These are phyloP conservation scores for Boletus rubropictus DNA, from an alignment of 768 basidiomycete species.

Conservation along the genomic window DNA sequence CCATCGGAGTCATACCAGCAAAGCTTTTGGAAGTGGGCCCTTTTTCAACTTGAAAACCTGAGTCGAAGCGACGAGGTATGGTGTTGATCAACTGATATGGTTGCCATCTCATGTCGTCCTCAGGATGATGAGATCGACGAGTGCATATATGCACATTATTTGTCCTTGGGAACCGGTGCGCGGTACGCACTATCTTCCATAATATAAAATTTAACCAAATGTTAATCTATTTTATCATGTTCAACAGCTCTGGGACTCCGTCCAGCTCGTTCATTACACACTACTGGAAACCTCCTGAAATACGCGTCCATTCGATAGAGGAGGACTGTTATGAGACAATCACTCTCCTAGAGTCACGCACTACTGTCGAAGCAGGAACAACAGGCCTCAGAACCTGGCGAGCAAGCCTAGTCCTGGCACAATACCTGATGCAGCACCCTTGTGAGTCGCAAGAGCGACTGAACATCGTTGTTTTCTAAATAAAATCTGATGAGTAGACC, in stretches of 20 bases:
- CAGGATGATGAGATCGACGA: slow-evolving; percentile 61
- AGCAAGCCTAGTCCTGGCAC: slow-evolving; percentile 61
- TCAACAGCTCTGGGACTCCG: slow-evolving; percentile 23
- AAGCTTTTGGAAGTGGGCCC: slow-evolving; percentile 70
- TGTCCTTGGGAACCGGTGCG: slow-evolving; percentile 40
- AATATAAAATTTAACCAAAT: too few relatives aligned
- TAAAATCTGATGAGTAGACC: neutral
- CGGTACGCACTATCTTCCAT: slow-evolving; percentile 8
- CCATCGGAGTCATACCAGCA: slow-evolving; percentile 60
- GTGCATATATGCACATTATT: slow-evolving; percentile 57
- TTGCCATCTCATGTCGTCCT: slow-evolving; percentile 6
- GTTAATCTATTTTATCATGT: neutral
- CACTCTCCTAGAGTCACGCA: slow-evolving; percentile 70
- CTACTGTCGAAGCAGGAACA: slow-evolving; percentile 68
- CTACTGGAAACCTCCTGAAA: slow-evolving; percentile 43
- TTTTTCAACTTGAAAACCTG: slow-evolving; percentile 47
- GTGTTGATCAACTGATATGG: neutral
- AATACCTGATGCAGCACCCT: slow-evolving; percentile 52
- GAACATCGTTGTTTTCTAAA: neutral
- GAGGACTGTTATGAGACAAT: slow-evolving; percentile 33
- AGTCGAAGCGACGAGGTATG: slow-evolving; percentile 42
- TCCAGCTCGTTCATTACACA: slow-evolving; percentile 58
- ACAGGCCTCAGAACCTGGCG: slow-evolving; percentile 79
- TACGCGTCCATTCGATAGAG: neutral
- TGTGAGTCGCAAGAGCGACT: slow-evolving; percentile 34